Base-by-base conservation (phyloP, 176 grass and related monocot species). In the Aechmea fasciata region DNA sequence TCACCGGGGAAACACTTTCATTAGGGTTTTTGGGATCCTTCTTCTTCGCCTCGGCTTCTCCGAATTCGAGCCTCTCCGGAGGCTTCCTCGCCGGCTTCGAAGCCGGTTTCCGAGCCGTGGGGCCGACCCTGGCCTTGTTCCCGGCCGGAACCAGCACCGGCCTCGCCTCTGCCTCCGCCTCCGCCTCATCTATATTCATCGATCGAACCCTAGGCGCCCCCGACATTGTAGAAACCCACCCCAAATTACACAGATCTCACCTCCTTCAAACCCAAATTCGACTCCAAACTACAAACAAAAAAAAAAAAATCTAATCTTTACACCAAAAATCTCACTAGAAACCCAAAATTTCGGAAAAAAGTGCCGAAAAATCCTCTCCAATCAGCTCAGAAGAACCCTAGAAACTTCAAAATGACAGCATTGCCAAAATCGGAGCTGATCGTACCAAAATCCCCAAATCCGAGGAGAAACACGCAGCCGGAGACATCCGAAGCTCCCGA, bases 121-220 rank as follows among this genome's bases (percentile, higher is more conserved):
- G 81, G 5, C 48, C 69, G 11, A 67, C 59, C 59, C 11, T 78
- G 57, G 81, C 78, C 77, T 97, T 92, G 71, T 97, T 97, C 62
- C 93, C 93, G 2, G 82, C 93, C 9, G 93, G 93, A 51, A 90
- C 84, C 11, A 97, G 65, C 69, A 97, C 89, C 3, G 82, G 86
- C 70, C 93, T 81, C 12, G 73, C 79, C 29, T 87, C 85, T 23
- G 68, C 57, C 69, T 90, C 84, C 11, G 76, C 57, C 69, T 90
- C 84, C 13, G 76, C 69, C 68, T 91, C 92, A 24, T 79, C 69
- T 57, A 83, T 64, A 82, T 92, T 99, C 22, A 93, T 69, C 4
- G 94, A 93, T 17, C 94, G 82, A 10, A 93, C 69, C 80, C 82
- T 81, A 26, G 94, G 94, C 62, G 82, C 82, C 20, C 89, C 82